Base-by-base conservation (phyloP, 768 basidiomycete species). In the Boletellus sp. region DNA sequence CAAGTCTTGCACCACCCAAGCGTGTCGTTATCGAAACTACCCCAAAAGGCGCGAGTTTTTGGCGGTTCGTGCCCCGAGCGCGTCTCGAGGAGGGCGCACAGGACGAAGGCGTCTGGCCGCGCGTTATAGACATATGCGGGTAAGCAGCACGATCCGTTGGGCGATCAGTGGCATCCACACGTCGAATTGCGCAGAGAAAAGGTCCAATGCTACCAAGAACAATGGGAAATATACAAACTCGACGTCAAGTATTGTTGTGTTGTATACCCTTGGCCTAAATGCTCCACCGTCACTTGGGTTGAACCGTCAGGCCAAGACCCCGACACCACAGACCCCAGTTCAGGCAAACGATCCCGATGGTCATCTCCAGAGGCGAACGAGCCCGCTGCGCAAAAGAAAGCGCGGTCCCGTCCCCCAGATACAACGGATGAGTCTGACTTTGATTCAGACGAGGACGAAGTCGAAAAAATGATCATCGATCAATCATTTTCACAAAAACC, bases 141-240 rank as follows among this genome's bases (percentile, higher is more conserved):
- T 90, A 59, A 70, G 82, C 64, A 45, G 22, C 24, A 24, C 28
- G 42, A 45, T 46, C 32, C 34, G 15, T 44, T 45, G 43, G 28
- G 49, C 34, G 42, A 40, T 42, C 34, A 39, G 23, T 42, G 48
- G 8, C 41, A 45, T 48, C 55, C 49, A 57, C 53, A 42, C 1
- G 42, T 54, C 38, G 23, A 57, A 52, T 51, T 48, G 52, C 34
- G 22, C 53, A 84, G 84, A 10, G 69, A 78, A 66, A 62, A 65
- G 1, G 66, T 78, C 45, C 64, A 77, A 50, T 78, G 78, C 61
- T 77, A 78, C 17, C 85, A 85, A 62, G 86, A 90, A 32, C 87
- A 90, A 64, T 91, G 89, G 89, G 89, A 91, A 53, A 82, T 90
- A 24, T 84, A 90, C 70, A 90, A 90, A 61, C 75, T 91, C 8